Evolutionary conservation across 108 stramenopile species (phyloP), one percentile per base, ranked within the genome.

Genomic region (Asterionellopsis glacialis): DNA sequence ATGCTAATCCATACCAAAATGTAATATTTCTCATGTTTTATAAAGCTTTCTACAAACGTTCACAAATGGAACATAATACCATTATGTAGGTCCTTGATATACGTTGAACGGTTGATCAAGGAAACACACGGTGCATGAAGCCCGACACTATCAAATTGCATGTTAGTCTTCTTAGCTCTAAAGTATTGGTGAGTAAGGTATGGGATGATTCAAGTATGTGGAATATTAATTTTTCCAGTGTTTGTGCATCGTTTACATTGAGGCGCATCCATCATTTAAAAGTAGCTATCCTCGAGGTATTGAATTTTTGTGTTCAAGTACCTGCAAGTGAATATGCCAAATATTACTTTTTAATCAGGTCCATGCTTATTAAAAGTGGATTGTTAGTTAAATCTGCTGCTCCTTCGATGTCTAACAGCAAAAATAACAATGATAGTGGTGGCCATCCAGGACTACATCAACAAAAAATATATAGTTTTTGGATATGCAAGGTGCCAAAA

Each of bases 121-220:
- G 70, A 82, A 53, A 93, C 92, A 18, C 65, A 79, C 33, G 95
- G 94, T 16, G 64, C 62, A 16, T 51, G 96, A 0, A 42, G 58
- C 11, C 93, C 94, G 59, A 72, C 50, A 9, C 64, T 82, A 0
- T 33, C 56, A 27, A 97, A 96, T 72, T 99, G 96, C 95, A 63
- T 79, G 49, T 87, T 87, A 15, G 50, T 93, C 9, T 53, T 97
- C 13, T 94, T 63, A 68, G 85, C 5, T 80, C 76, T 56, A 87
- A 94, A 85, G 76, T 97, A 21, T 60, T 97, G 57, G 71, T 87
- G 0, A 81, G 79, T 59, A 97, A 97, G 70, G 96, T 97, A 0
- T 97, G 96, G 93, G 96, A 97, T 55, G 96, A 97, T 74, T 62
- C 93, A 54, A 69, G 65, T 73, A 97, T 97, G 96, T 95, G 94